These are phyloP conservation scores for Nannochloris sp. DNA, from an alignment of 139 green algal genomes.

Conservation along the genomic window DNA sequence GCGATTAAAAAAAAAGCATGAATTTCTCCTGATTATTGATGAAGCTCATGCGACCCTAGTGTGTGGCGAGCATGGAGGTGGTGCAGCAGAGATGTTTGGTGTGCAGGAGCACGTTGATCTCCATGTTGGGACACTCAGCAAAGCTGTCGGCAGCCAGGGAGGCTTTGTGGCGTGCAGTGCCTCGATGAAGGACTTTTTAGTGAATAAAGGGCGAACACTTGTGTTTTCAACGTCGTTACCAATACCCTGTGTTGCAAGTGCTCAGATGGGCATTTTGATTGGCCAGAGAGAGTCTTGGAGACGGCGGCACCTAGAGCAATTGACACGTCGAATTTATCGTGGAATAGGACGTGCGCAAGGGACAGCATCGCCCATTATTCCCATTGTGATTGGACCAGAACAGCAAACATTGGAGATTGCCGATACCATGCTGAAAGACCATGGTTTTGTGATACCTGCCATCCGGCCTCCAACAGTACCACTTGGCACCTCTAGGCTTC, in stretches of 20 bases:
- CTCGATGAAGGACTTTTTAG: conserved; percentile 48
- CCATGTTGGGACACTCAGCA: conserved; percentile 88
- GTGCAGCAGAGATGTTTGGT: conserved; percentile 47
- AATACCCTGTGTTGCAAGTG: conserved; percentile 66
- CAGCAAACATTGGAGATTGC: conserved; percentile 39
- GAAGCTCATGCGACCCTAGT: conserved; percentile 95
- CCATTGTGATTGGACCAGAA: conserved; percentile 73
- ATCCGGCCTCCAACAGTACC: conserved; percentile 90
- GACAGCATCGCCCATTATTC: conserved; percentile 66
- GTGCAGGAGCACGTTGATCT: conserved; percentile 66
- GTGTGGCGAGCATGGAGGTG: conserved; percentile 56
- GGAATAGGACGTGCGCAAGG: conserved; percentile 28
- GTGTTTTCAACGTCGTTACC: conserved; percentile 81
- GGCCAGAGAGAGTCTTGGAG: conserved; percentile 62
- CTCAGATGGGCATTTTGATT: conserved; percentile 51
- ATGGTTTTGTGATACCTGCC: conserved; percentile 77
- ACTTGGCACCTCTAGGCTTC: conserved; percentile 62
- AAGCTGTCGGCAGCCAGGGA: conserved; percentile 75
- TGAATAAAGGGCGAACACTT: conserved; percentile 55
- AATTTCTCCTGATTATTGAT: conserved; percentile 83
- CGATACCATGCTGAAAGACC: conserved; percentile 38
- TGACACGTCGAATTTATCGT: conserved; percentile 19
- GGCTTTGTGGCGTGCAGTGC: conserved; percentile 74
- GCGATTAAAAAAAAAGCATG: conserved; percentile 43
- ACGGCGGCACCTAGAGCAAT: conserved; percentile 48